Conservation (phyloP, 805 yeast species). For the Henningerozyma blattae region DNA sequence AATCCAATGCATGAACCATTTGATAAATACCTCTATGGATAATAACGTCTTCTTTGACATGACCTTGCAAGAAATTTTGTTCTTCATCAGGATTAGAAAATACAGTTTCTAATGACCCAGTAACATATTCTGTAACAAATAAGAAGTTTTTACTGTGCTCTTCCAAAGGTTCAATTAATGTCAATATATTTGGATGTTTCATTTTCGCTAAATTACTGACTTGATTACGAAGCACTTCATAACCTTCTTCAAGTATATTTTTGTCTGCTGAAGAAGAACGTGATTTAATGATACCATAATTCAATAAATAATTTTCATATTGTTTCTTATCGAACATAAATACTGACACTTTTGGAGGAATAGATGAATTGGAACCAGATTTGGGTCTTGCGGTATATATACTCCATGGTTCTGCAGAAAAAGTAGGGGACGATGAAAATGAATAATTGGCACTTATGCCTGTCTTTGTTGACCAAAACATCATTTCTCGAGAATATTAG, state of each 20-base stretch:
- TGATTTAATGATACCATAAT: slow-evolving; percentile 37
- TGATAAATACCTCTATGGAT: slow-evolving; percentile 78
- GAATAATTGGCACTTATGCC: slow-evolving; percentile 60
- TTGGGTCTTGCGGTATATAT: slow-evolving; percentile 75
- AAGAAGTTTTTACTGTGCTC: slow-evolving; percentile 66
- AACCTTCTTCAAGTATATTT: slow-evolving; percentile 44
- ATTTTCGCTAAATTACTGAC: slow-evolving; percentile 63
- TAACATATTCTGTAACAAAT: slow-evolving; percentile 78
- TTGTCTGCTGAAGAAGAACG: slow-evolving; percentile 30
- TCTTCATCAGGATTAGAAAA: slow-evolving; percentile 22
- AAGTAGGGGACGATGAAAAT: slow-evolving; percentile 58
- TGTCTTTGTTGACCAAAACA: slow-evolving; percentile 27
- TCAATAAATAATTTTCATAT: slow-evolving; percentile 43
- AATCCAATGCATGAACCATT: slow-evolving; percentile 63
- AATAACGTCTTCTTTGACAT: slow-evolving; percentile 55
- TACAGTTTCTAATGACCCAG: slow-evolving; percentile 38
- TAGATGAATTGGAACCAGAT: slow-evolving; percentile 31
- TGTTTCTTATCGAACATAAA: slow-evolving; percentile 77
- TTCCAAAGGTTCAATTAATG: slow-evolving; percentile 80
- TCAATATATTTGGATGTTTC: slow-evolving; percentile 80
- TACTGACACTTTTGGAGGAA: slow-evolving; percentile 49
- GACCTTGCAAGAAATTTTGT: slow-evolving; percentile 23
- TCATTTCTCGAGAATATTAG: slow-evolving; percentile 5
- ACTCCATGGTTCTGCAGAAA: slow-evolving; percentile 72
- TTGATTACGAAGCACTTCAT: slow-evolving; percentile 53